Evolutionary conservation across 225 moss, liverwort and hornwort genomes (phyloP), one percentile per base, ranked within the genome.

Genomic region (Climacium dendroides): DNA sequence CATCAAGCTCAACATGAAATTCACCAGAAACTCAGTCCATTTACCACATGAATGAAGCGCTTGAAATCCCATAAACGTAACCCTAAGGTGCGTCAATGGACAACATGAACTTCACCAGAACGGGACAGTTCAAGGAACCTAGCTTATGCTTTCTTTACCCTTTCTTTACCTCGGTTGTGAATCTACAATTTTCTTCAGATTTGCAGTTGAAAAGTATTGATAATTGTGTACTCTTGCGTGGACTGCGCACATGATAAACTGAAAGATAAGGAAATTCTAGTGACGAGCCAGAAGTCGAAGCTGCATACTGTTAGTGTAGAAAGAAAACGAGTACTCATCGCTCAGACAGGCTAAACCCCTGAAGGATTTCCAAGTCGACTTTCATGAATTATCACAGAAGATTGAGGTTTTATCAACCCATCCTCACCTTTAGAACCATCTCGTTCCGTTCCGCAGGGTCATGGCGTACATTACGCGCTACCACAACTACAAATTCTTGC

Each of bases 311-410:
- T 91, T 37, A 74, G 83, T 58, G 86, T 91, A 28, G 96, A 94
- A 80, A 90, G 89, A 88, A 91, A 87, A 59, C 89, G 65, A 81
- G 81, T 93, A 24, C 66, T 88, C 37, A 87, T 90, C 22, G 89
- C 87, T 53, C 93, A 63, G 67, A 70, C 87, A 90, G 83, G 67
- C 70, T 69, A 65, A 88, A 87, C 55, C 86, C 55, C 72, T 91
- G 25, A 94, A 83, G 52, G 87, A 91, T 58, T 95, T 97, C 74
- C 92, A 95, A 82, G 92, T 91, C 57, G 94, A 94, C 82, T 93
- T 93, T 64, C 91, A 95, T 60, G 93, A 93, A 82, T 88, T 94
- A n/a, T 94, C 92, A 28, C 93, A 94, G 23, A 91, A 91, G 83
- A 93, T 94, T 72, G 94, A 95, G 74, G 94, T 93, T 74, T 7